Evolutionary conservation across 192 early-diverging fungal genomes (phyloP).

Genomic region (Gamsiella multidivaricata): DNA sequence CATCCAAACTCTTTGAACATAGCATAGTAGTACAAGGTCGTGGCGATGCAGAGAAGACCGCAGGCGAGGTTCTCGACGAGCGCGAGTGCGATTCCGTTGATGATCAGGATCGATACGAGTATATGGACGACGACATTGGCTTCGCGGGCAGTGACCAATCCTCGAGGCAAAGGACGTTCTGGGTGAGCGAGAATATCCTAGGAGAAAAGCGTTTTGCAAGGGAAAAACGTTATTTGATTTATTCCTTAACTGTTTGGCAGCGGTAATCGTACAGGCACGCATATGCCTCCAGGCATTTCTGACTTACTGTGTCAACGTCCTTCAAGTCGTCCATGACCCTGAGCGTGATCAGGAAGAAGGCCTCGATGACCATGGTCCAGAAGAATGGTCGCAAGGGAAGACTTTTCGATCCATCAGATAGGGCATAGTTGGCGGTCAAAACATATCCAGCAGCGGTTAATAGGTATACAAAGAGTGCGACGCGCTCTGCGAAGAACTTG

Average conservation of each 20-base stretch:
- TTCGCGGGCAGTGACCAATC: conserved; percentile 41
- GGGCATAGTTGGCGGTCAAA: conserved; percentile 41
- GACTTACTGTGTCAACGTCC: conserved; percentile 50
- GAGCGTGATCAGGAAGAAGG: conserved; percentile 43
- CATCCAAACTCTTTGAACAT: conserved; percentile 56
- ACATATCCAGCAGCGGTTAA: conserved; percentile 50
- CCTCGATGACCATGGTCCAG: conserved; percentile 44
- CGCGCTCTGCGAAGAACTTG: conserved; percentile 43
- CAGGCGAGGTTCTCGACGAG: conserved; percentile 50
- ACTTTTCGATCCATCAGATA: conserved; percentile 27
- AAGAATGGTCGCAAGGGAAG: conserved; percentile 27
- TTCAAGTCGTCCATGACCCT: conserved; percentile 53
- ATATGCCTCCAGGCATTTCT: neutral
- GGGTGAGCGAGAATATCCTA: conserved; percentile 52
- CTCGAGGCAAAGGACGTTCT: conserved; percentile 47
- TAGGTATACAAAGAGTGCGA: conserved; percentile 43
- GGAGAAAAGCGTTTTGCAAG: too few relatives aligned
- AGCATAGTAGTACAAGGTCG: conserved; percentile 48
- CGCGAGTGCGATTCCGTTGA: conserved; percentile 38
- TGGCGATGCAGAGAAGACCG: conserved; percentile 46
- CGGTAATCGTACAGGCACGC: neutral
- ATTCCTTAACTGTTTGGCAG: neutral
- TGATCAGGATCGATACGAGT: conserved; percentile 31
- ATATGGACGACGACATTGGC: conserved; percentile 41
- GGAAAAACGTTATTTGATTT: neutral